Evolutionary conservation across 495 filamentous ascomycete species (phyloP).

Genomic region (Chlorociboria aeruginascens): DNA sequence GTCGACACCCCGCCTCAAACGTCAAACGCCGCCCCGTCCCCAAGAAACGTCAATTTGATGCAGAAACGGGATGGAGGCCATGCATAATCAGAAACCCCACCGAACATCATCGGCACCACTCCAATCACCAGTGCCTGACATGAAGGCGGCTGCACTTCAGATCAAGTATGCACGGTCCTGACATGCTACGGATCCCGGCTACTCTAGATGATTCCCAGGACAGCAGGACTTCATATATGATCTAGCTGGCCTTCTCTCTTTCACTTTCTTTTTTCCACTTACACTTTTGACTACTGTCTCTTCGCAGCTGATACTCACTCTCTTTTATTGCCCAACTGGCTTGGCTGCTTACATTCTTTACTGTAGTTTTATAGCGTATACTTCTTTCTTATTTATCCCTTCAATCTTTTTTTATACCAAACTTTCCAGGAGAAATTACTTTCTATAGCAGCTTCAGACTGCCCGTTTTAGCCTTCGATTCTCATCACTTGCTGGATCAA

Average conservation of each 20-base stretch:
- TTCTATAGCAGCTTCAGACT: constrained; percentile 16
- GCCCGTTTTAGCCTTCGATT: constrained; percentile 14
- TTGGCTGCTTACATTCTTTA: constrained; percentile 44
- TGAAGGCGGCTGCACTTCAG: constrained; percentile 6
- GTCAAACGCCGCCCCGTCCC: constrained; percentile 13
- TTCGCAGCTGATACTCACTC: constrained; percentile 41
- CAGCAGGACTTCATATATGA: constrained; percentile 24
- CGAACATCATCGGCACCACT: constrained; percentile 11
- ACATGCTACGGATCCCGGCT: constrained; percentile 4
- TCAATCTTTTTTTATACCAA: neutral
- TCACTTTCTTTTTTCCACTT: constrained; percentile 22
- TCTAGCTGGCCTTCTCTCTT: constrained; percentile 32
- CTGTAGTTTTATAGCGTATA: constrained; percentile 32
- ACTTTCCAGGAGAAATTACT: constrained; percentile 6
- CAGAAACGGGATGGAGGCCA: constrained; percentile 17
- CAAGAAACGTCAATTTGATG: constrained; percentile 15
- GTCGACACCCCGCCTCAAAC: neutral
- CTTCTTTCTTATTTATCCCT: constrained; percentile 18
- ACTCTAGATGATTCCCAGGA: constrained; percentile 17
- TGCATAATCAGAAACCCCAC: constrained; percentile 21
- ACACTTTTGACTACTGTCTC: constrained; percentile 16
- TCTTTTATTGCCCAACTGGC: constrained; percentile 44
- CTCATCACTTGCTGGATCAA: constrained; percentile 18
- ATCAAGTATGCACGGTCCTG: constrained; percentile 14
- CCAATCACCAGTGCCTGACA: constrained; percentile 7